These are phyloP conservation scores for Acanthamoeba triangularis DNA, from an alignment of 208 protist species.

Conservation along the genomic window DNA sequence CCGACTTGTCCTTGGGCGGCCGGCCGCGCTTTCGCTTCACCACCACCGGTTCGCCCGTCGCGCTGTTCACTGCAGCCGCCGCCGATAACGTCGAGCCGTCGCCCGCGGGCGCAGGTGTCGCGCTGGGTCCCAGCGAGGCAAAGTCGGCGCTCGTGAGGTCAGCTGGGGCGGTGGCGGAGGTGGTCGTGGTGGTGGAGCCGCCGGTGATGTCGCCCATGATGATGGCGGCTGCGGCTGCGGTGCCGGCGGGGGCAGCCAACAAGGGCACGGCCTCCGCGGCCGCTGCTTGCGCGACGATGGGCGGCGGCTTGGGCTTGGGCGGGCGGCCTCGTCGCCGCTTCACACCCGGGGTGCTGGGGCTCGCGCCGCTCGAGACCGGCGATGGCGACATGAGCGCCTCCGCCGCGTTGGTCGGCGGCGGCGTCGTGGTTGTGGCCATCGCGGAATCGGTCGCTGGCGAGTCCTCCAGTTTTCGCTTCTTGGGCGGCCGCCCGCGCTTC, in stretches of 20 bases:
- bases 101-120: no score
- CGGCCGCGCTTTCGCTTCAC: constrained; percentile 61
- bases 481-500: constrained; percentile 3
- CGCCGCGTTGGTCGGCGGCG: background rate
- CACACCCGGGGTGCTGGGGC: background rate
- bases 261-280: background rate
- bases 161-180: no score
- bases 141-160: no score
- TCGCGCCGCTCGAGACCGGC: background rate
- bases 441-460: background rate
- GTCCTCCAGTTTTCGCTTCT: background rate
- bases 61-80: background rate
- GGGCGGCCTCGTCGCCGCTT: background rate
- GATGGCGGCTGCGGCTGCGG: background rate
- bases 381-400: background rate
- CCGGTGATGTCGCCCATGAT: no score
- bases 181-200: no score
- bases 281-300: background rate
- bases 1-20: constrained; percentile 46
- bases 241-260: background rate
- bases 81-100: background rate
- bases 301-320: constrained; percentile 41
- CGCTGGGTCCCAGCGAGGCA: no score
- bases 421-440: background rate
- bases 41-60: background rate